A percentile compares a stretch with the other conserved stretches of the same genome.
Evolutionary conservation across 2,329 filamentous ascomycete genomes (phyloP).

Genomic region (Gremmenia infestans): DNA sequence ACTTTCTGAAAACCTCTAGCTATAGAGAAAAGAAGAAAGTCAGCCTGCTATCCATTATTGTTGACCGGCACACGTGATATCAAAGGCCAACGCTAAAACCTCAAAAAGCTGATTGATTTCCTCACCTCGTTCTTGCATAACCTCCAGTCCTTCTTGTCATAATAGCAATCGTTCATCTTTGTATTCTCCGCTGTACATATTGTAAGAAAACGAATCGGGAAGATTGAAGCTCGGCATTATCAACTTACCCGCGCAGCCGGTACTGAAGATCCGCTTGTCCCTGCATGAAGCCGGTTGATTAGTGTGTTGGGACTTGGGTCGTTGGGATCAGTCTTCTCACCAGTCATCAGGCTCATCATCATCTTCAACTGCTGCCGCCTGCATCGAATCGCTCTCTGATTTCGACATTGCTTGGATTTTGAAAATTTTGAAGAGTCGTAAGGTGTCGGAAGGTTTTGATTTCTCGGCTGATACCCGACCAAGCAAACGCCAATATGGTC

Average conservation of each 20-base stretch:
- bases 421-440: conserved; percentile 4
- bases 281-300: conserved; percentile 42
- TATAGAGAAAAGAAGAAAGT: conserved; percentile 35
- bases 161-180: conserved; percentile 93
- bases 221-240: conserved; percentile 3
- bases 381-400: conserved; percentile 24
- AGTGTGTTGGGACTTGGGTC: conserved; percentile 12
- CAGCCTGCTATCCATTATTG: conserved; percentile 5
- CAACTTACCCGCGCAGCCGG: conserved; percentile 75
- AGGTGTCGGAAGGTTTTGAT: neutral
- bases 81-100: conserved; percentile 18
- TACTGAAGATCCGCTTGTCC: conserved; percentile 98
- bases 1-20: conserved; percentile 87
- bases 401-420: conserved; percentile 27
- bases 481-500: conserved; percentile 54
- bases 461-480: conserved; percentile 21
- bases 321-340: conserved; percentile 44
- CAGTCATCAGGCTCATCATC: conserved; percentile 95
- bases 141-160: conserved; percentile 93
- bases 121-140: conserved; percentile 81
- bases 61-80: conserved; percentile 20
- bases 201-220: conserved; percentile 1
- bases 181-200: conserved; percentile 68
- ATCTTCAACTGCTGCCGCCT: conserved; percentile 42
- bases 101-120: conserved; percentile 16